Base-by-base conservation (phyloP, 2,329 filamentous ascomycete genomes). In the Fusarium xylarioides region DNA sequence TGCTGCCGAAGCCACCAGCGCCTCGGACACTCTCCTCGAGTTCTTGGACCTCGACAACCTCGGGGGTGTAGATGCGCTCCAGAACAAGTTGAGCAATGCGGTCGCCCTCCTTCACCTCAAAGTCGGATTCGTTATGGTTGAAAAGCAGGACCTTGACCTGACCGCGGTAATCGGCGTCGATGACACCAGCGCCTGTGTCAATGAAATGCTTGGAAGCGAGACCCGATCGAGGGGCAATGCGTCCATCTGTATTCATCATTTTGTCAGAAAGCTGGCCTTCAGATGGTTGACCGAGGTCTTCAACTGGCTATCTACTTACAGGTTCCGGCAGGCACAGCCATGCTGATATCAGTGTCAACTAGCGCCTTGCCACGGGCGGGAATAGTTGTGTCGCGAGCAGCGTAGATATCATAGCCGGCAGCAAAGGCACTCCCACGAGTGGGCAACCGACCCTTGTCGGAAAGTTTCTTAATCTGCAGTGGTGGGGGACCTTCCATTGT, bases 131-230 rank as follows among this genome's bases (percentile, higher is more conserved):
- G 57, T 88, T 89, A 82, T 97, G 92, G 85, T 99, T 99, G 83
- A 98, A 98, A 58, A 99, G 89, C 75, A 99, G 88, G 32, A 99
- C 93, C 86, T 97, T 97, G 78, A 99, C 92, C 76, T 93, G 93
- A 26, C 96, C 96, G 40, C 96, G 90, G 86, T 99, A 99, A 83
- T 99, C 96, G 38, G 95, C 95, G 82, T 99, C 96, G 78, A 99
- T 98, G 73, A 99, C 96, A 61, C 96, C 96, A 1, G 96, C 96
- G 71, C 97, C 95, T 0, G 93, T 96, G 82, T 98, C 95, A 81
- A 99, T 98, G 84, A 95, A 96, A 85, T 98, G 91, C 86, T 99
- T 99, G 68, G 91, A 88, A 5, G 95, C 95, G 40, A 97, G 91
- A 53, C 95, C 95, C n/a, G 93, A 96, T 74, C 95, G 93, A 15